These are phyloP conservation scores for Fusarium sp. DNA, from an alignment of 2,329 filamentous ascomycete species.

Conservation along the genomic window DNA sequence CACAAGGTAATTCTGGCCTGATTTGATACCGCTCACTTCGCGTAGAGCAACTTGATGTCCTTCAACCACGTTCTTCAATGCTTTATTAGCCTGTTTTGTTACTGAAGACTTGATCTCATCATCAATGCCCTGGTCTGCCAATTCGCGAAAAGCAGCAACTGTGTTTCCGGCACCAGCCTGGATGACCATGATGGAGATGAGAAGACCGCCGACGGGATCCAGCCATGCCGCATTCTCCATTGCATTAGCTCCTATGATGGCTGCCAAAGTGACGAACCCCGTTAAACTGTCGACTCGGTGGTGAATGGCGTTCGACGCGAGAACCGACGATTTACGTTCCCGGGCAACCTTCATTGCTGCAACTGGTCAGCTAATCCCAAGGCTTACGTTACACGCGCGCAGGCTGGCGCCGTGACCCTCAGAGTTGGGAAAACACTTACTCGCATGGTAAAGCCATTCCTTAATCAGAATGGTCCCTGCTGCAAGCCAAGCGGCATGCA, in stretches of 20 bases:
- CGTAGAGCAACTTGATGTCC: slow-evolving; percentile 73
- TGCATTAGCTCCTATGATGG: slow-evolving; percentile 89
- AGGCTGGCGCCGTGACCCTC: not conserved
- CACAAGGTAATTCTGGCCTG: slow-evolving; percentile 94
- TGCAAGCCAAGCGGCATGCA: slow-evolving; percentile 95
- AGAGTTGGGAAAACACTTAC: slow-evolving; percentile 65
- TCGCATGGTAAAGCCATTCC: slow-evolving; percentile 96
- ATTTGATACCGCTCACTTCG: slow-evolving; percentile 89
- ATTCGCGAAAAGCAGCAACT: slow-evolving; percentile 79
- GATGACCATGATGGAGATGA: slow-evolving; percentile 94
- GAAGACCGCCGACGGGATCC: slow-evolving; percentile 89
- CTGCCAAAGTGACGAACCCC: slow-evolving; percentile 88
- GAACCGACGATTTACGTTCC: slow-evolving; percentile 92
- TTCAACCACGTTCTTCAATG: slow-evolving; percentile 62
- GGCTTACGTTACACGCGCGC: not conserved
- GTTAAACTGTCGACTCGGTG: slow-evolving; percentile 96
- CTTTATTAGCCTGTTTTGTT: slow-evolving; percentile 69
- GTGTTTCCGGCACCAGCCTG: slow-evolving; percentile 91
- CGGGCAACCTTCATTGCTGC: slow-evolving; percentile 93
- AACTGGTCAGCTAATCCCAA: slow-evolving; percentile 39
- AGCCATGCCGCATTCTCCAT: slow-evolving; percentile 89
- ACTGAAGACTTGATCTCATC: slow-evolving; percentile 81
- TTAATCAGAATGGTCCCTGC: slow-evolving; percentile 90
- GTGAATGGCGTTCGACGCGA: slow-evolving; percentile 95
- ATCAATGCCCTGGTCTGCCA: slow-evolving; percentile 91